Conservation (phyloP, 192 early-diverging fungal genomes). For the Podochytrium sp. region DNA sequence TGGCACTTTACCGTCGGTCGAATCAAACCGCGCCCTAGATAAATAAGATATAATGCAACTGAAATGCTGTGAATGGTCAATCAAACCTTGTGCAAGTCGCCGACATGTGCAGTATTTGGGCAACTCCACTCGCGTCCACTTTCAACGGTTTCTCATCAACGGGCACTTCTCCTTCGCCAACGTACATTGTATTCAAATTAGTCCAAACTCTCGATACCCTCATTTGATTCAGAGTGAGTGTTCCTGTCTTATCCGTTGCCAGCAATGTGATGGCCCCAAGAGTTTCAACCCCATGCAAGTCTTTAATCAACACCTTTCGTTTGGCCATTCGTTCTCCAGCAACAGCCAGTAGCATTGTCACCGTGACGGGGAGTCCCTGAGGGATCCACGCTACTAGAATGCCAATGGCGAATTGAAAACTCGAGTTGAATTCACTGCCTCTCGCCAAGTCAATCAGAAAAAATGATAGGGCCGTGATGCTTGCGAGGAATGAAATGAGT, state of each 20-base stretch:
- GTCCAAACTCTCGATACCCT: slow-evolving; percentile 53
- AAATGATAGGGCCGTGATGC: slow-evolving; percentile 53
- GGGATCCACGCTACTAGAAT: slow-evolving; percentile 65
- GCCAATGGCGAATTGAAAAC: slow-evolving; percentile 59
- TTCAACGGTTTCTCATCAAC: slow-evolving; percentile 32
- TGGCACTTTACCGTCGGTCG: slow-evolving; percentile 5
- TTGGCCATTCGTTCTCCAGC: slow-evolving; percentile 56
- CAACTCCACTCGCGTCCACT: slow-evolving; percentile 52
- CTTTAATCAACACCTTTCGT: slow-evolving; percentile 64
- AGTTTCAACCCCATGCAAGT: slow-evolving; percentile 66
- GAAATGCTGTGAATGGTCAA: not conserved
- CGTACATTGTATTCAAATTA: slow-evolving; percentile 35
- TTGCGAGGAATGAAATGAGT: slow-evolving; percentile 50
- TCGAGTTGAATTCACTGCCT: slow-evolving; percentile 41
- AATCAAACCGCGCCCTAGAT: slow-evolving; percentile 32
- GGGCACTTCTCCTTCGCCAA: slow-evolving; percentile 23
- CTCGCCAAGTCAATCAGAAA: slow-evolving; percentile 42
- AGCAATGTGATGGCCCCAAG: slow-evolving; percentile 66
- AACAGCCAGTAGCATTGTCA: slow-evolving; percentile 60
- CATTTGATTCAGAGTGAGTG: slow-evolving; percentile 69
- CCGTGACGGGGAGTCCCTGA: slow-evolving; percentile 60
- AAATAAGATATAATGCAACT: not conserved
- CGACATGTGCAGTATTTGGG: slow-evolving; percentile 78
- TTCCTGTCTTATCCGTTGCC: slow-evolving; percentile 77
- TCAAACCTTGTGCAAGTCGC: slow-evolving; percentile 47